Conservation (phyloP, 2,329 filamentous ascomycete genomes). For the Tolypocladium album region DNA sequence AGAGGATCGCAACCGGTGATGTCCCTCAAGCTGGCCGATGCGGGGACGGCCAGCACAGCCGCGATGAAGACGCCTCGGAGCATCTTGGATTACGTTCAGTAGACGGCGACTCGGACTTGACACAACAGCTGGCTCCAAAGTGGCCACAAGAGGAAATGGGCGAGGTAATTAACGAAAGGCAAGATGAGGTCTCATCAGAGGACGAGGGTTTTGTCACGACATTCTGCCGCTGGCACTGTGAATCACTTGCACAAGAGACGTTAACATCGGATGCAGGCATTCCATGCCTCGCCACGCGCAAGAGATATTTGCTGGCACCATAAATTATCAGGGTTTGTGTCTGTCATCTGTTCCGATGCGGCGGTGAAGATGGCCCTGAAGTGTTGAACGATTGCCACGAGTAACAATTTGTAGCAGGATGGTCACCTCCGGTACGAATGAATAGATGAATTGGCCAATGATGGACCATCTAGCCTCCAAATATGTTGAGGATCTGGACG, state of each 20-base stretch:
- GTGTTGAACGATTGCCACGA: neutral
- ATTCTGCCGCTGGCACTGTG: neutral
- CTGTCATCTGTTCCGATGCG: neutral
- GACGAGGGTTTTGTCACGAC: neutral
- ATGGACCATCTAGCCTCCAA: neutral
- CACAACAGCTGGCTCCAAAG: neutral
- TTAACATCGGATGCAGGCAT: neutral
- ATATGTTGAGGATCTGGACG: no score
- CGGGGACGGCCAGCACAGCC: slow-evolving; percentile 1
- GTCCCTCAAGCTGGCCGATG: slow-evolving; percentile 9
- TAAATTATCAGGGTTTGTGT: neutral
- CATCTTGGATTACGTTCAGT: neutral
- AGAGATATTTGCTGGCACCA: neutral
- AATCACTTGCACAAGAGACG: neutral
- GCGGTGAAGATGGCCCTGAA: neutral
- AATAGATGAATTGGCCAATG: neutral
- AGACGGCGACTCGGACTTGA: neutral
- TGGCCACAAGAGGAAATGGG: neutral
- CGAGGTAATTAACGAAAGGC: neutral
- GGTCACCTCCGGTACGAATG: neutral
- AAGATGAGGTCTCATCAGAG: neutral
- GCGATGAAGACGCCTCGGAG: neutral
- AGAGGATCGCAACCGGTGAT: slow-evolving; percentile 13
- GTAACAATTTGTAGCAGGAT: neutral
- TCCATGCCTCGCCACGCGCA: neutral